Conservation (phyloP, 1,284 basidiomycete genomes). For the Heliocybe sulcata region DNA sequence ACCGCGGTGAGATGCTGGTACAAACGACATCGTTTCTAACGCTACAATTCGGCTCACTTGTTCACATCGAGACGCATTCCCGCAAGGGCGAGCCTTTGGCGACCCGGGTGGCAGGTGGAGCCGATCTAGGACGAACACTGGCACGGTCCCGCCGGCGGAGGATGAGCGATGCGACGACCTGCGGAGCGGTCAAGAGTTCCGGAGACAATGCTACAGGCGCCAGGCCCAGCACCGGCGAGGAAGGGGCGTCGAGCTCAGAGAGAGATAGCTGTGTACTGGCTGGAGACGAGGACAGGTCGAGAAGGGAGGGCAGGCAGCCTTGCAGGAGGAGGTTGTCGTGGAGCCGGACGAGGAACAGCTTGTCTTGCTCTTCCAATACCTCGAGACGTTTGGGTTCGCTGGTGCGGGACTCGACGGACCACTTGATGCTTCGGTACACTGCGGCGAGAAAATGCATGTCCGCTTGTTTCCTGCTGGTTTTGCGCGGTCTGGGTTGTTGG, state of each 20-base stretch:
- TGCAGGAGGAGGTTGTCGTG: conserved; percentile 22
- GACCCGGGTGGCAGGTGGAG: neutral
- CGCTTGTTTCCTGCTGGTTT: conserved; percentile 20
- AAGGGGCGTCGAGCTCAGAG: conserved; percentile 7
- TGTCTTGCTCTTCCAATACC: conserved; percentile 17
- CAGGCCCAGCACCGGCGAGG: conserved; percentile 10
- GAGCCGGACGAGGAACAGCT: conserved; percentile 23
- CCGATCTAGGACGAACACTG: conserved; percentile 1
- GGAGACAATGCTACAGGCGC: conserved; percentile 7
- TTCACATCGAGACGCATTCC: neutral
- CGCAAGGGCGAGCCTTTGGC: neutral
- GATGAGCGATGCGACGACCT: conserved; percentile 25
- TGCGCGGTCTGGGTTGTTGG: neutral
- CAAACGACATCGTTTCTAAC: too few relatives aligned
- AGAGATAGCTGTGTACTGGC: conserved; percentile 6
- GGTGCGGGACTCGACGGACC: conserved; percentile 11
- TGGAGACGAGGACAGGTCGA: conserved; percentile 1
- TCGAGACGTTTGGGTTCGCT: conserved; percentile 5
- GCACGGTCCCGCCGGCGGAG: conserved; percentile 24
- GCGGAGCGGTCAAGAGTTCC: conserved; percentile 20
- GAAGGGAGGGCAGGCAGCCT: conserved; percentile 20
- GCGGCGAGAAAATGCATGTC: conserved; percentile 33
- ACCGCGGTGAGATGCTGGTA: too few relatives aligned
- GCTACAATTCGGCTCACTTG: too few relatives aligned
- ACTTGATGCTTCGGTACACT: conserved; percentile 30